These are phyloP conservation scores for Fonsecaea monophora DNA, from an alignment of 2,329 filamentous ascomycete genomes.

Conservation along the genomic window DNA sequence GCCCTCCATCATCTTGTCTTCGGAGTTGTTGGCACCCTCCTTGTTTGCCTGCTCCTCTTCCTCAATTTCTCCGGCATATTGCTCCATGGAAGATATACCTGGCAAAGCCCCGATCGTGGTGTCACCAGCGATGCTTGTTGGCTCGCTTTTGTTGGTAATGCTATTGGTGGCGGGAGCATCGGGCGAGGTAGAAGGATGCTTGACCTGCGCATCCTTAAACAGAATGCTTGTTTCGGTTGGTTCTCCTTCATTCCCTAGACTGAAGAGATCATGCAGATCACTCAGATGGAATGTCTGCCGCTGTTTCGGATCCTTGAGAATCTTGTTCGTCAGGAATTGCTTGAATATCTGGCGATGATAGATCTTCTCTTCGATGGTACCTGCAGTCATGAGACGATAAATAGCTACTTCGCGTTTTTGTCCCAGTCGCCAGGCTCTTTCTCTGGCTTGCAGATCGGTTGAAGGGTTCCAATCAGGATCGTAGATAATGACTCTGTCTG, in stretches of 20 bases:
- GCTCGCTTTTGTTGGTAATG: conserved; percentile 40
- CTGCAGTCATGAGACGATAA: conserved; percentile 96
- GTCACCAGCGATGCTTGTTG: conserved; percentile 34
- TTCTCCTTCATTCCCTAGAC: conserved; percentile 71
- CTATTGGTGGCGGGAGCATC: neutral
- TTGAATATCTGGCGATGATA: conserved; percentile 99
- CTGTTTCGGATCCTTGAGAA: conserved; percentile 91
- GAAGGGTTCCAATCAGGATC: conserved; percentile 99
- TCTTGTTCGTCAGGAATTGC: conserved; percentile 95
- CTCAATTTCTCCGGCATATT: conserved; percentile 61
- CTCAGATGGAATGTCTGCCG: conserved; percentile 87
- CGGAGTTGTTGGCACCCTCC: conserved; percentile 52
- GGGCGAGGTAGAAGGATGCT: conserved; percentile 57
- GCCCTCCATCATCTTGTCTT: conserved; percentile 82
- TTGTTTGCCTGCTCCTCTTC: conserved; percentile 49
- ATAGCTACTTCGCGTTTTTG: conserved; percentile 96
- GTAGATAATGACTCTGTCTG: conserved; percentile 95
- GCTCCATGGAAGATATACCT: conserved; percentile 70
- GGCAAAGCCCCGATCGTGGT: conserved; percentile 61
- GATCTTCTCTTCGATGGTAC: conserved; percentile 98
- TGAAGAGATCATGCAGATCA: conserved; percentile 92
- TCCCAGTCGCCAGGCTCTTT: conserved; percentile 92
- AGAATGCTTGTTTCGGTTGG: conserved; percentile 83
- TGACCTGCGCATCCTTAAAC: conserved; percentile 86
- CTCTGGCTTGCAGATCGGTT: conserved; percentile 91